Percentiles rank a stretch among this genome's conserved stretches.
Conservation (phyloP, 2,329 filamentous ascomycete genomes). For the Plectosphaerella plurivora region DNA sequence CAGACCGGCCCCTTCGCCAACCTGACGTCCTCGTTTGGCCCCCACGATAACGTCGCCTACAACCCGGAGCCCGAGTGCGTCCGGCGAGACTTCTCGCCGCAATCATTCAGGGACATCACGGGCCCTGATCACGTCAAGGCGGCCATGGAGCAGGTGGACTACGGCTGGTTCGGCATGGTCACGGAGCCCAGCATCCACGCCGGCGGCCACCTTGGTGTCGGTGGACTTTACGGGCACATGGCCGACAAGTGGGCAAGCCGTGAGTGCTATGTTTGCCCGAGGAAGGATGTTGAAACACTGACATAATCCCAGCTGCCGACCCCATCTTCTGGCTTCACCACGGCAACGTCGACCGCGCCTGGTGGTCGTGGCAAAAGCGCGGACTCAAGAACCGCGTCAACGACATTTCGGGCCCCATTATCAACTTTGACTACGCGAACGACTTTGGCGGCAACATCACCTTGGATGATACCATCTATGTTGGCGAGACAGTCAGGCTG, state of each 20-base stretch:
- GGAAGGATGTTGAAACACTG: background rate
- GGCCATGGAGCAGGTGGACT: slow-evolving; percentile 22
- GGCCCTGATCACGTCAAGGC: slow-evolving; percentile 13
- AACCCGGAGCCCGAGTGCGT: slow-evolving; percentile 38
- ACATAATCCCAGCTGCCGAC: slow-evolving; percentile 12
- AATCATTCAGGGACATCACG: slow-evolving; percentile 14
- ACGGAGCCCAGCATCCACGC: slow-evolving; percentile 20
- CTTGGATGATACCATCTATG: background rate
- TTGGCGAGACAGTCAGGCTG: background rate
- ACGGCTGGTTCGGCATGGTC: slow-evolving; percentile 26
- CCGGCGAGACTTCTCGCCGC: slow-evolving; percentile 33
- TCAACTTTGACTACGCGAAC: background rate
- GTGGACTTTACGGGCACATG: slow-evolving; percentile 3
- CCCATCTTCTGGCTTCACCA: slow-evolving; percentile 22
- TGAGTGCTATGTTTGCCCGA: background rate
- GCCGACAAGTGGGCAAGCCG: slow-evolving; percentile 6
- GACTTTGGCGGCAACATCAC: background rate
- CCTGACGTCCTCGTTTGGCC: slow-evolving; percentile 3
- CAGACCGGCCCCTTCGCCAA: slow-evolving; percentile 4
- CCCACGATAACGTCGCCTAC: slow-evolving; percentile 15
- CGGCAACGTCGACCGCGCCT: slow-evolving; percentile 20
- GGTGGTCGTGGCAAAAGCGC: slow-evolving; percentile 20
- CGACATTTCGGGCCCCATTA: background rate
- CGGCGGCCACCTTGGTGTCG: slow-evolving; percentile 6
- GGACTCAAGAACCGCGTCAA: slow-evolving; percentile 9